Conservation (phyloP, 306 rosid genomes). For the Lotus japonicus region DNA sequence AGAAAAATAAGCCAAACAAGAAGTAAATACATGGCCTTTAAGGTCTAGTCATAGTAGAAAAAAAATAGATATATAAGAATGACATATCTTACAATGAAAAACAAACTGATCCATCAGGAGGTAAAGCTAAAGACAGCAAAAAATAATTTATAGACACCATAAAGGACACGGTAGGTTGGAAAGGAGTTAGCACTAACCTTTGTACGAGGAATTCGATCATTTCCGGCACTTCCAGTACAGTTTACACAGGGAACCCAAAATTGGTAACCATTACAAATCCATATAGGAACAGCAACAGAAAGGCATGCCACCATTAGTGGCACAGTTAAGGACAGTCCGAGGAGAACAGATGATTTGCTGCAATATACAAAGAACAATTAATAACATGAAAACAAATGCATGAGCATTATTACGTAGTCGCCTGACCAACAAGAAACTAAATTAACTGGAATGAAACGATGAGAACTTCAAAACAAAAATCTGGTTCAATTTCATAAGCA, state of each 20-base stretch:
- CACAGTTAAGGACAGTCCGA: slow-evolving; percentile 89
- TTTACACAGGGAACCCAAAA: slow-evolving; percentile 68
- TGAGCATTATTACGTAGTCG: neutral
- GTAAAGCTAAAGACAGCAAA: neutral
- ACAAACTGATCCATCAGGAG: neutral
- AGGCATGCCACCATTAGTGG: slow-evolving; percentile 97
- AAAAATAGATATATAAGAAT: too few relatives aligned
- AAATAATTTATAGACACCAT: neutral
- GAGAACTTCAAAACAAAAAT: neutral
- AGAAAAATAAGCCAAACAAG: neutral
- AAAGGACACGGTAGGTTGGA: neutral
- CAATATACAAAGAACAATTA: slow-evolving; percentile 31
- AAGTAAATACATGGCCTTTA: neutral
- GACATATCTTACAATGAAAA: neutral
- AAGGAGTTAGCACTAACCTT: slow-evolving; percentile 51
- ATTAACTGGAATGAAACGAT: neutral
- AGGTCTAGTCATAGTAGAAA: too few relatives aligned
- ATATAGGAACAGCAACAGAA: slow-evolving; percentile 85
- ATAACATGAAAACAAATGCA: slow-evolving; percentile 11
- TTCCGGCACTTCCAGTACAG: slow-evolving; percentile 54
- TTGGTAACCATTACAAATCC: slow-evolving; percentile 88
- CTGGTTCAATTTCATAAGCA: neutral
- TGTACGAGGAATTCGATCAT: slow-evolving; percentile 47
- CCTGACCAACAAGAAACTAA: neutral
- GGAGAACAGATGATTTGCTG: slow-evolving; percentile 99